Percentiles rank a stretch among this genome's conserved stretches.
These are phyloP conservation scores for Penicillium sp. DNA, from an alignment of 2,329 filamentous ascomycete species.

Conservation along the genomic window DNA sequence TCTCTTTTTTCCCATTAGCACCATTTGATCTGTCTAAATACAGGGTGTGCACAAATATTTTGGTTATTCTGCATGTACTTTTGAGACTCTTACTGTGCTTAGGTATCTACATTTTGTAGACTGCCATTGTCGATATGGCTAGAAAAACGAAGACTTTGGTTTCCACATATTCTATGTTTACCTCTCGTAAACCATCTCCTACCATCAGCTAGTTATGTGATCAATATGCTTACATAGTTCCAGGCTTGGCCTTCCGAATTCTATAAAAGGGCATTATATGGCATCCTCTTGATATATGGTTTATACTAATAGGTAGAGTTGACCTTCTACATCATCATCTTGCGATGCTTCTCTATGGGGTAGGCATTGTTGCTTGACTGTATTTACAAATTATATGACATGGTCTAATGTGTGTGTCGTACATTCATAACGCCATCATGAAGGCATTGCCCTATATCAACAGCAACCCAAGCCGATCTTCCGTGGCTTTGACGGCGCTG, in stretches of 20 bases:
- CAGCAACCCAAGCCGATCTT: background rate
- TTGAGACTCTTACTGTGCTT: constrained; percentile 6
- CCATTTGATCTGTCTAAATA: background rate
- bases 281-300: background rate
- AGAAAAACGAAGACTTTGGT: background rate
- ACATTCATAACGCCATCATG: constrained; percentile 8
- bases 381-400: constrained; percentile 2
- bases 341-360: background rate
- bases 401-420: constrained; percentile 8
- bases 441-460: background rate
- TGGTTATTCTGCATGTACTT: constrained; percentile 19
- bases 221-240: background rate
- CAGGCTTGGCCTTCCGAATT: background rate
- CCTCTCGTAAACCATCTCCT: background rate
- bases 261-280: background rate
- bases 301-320: background rate
- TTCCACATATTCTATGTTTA: background rate
- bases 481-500: background rate
- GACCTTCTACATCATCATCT: background rate
- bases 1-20: background rate
- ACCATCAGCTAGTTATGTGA: background rate
- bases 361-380: background rate
- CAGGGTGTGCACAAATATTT: constrained; percentile 10
- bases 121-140: background rate
- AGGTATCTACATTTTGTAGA: background rate